Evolutionary conservation across 176 grass and related monocot species (phyloP).

Genomic region (Hsuehochloa calcarea): DNA sequence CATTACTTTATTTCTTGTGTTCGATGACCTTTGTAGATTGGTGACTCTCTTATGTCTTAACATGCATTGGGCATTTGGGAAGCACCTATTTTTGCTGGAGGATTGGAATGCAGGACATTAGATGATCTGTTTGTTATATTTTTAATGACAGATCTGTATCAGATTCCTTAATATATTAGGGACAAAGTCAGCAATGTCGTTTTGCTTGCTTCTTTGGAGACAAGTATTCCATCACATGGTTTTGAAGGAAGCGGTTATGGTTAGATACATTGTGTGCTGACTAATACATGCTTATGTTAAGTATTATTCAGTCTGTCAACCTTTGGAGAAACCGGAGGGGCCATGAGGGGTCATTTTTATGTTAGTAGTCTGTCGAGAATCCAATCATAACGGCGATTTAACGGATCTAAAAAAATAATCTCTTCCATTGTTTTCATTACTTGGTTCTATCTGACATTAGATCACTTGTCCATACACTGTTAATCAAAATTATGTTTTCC

Average conservation of each 20-base stretch:
- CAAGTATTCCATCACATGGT: slow-evolving; percentile 56
- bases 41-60: slow-evolving; percentile 7
- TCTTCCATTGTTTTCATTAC: slow-evolving; percentile 15
- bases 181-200: slow-evolving; percentile 47
- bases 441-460: not conserved
- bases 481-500: not conserved
- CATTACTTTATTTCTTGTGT: slow-evolving; percentile 34
- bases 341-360: slow-evolving; percentile 37
- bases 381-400: slow-evolving; percentile 25
- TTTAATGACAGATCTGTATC: slow-evolving; percentile 54
- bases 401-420: slow-evolving; percentile 30
- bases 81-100: slow-evolving; percentile 41
- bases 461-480: not conserved
- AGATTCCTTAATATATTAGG: slow-evolving; percentile 41
- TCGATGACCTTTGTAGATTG: slow-evolving; percentile 29
- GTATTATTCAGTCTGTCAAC: slow-evolving; percentile 50
- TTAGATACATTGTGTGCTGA: slow-evolving; percentile 41
- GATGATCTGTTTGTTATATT: slow-evolving; percentile 33
- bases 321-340: slow-evolving; percentile 46
- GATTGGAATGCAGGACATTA: slow-evolving; percentile 43
- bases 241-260: slow-evolving; percentile 1
- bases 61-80: slow-evolving; percentile 32
- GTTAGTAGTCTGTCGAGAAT: slow-evolving; percentile 30
- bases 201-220: slow-evolving; percentile 65
- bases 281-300: slow-evolving; percentile 38